Evolutionary conservation across 2,329 filamentous ascomycete species (phyloP), one percentile per base, ranked within the genome.

Genomic region (Fonsecaea pedrosoi): DNA sequence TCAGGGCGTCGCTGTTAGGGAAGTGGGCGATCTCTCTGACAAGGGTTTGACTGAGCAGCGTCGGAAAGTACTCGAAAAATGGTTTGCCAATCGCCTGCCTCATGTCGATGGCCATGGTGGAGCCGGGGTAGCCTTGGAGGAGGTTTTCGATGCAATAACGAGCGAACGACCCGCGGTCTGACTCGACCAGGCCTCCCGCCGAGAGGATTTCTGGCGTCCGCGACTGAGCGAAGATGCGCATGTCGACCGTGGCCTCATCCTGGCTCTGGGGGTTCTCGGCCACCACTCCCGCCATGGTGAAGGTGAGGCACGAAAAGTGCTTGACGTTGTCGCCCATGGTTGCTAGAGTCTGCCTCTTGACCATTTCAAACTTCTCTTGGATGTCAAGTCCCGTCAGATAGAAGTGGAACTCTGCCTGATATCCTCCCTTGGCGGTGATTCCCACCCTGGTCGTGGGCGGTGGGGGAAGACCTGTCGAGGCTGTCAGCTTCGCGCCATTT

Each of bases 251-350:
- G 30, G 79, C 78, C 1, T 75, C 71, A 2, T 78, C 69, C 70
- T 83, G 81, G 13, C 69, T 76, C 1, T 67, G 59, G 2, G 82
- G 81, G 42, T 83, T 79, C 8, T 67, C 18, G 7, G 72, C 73
- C 4, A 79, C 76, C 0, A 77, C 73, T n/a, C 79, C 80, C 5
- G 80, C 34, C 48, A 80, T 72, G 72, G 85, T 83, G 58, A 86
- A 85, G 42, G 64, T 85, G 82, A 21, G 86, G 75, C 2, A 82
- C 3, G 85, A 80, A 56, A 85, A 77, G 62, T 66, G 48, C 56
- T 60, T 68, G 67, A 65, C 62, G 77, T 71, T 10, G 54, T 74
- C 34, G 34, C 48, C 70, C 32, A 78, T 69, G 12, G 54, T 73
- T 66, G 64, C 79, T 57, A 75, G 82, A 72, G 76, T 66, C 63